Percentiles rank a stretch among this genome's conserved stretches.
These are phyloP conservation scores for Ilyonectria mors-panacis DNA, from an alignment of 2,329 filamentous ascomycete genomes.

Conservation along the genomic window DNA sequence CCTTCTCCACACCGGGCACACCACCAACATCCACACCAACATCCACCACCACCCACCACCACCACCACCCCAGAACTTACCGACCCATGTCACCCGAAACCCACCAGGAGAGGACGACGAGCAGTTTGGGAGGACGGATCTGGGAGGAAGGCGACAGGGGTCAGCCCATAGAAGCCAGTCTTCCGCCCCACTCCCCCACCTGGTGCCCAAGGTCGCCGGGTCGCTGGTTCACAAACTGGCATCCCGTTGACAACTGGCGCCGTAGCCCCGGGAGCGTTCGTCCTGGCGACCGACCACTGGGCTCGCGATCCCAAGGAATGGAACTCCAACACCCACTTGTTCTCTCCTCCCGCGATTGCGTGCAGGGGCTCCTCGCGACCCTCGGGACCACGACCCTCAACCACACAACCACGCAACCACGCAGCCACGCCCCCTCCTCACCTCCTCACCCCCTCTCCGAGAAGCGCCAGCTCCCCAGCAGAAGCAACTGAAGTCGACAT, in stretches of 20 bases:
- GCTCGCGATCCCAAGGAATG: conserved; percentile 20
- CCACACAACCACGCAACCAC: too few relatives aligned
- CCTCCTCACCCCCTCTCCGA: conserved; percentile 3
- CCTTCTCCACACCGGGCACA: conserved; percentile 22
- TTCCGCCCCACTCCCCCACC: conserved; percentile 16
- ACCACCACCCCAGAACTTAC: conserved; percentile 18
- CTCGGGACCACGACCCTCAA: background rate
- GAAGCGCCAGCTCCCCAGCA: background rate
- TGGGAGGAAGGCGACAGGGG: conserved; percentile 21
- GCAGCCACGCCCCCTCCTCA: background rate
- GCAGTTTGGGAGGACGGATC: conserved; percentile 17
- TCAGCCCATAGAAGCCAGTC: background rate
- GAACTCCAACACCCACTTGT: conserved; percentile 21
- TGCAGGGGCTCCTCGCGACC: conserved; percentile 15
- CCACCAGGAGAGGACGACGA: background rate
- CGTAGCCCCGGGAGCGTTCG: conserved; percentile 34
- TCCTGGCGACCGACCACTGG: conserved; percentile 12
- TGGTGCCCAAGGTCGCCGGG: conserved; percentile 16
- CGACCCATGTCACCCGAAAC: background rate
- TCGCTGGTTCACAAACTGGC: conserved; percentile 16
- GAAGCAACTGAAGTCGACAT: background rate
- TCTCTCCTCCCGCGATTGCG: conserved; percentile 20
- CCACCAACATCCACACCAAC: conserved; percentile 15
- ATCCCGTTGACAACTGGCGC: conserved; percentile 21
- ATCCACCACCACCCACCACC: conserved; percentile 22